Conservation (phyloP, 2,329 filamentous ascomycete species). For the Ophiostoma sp. region DNA sequence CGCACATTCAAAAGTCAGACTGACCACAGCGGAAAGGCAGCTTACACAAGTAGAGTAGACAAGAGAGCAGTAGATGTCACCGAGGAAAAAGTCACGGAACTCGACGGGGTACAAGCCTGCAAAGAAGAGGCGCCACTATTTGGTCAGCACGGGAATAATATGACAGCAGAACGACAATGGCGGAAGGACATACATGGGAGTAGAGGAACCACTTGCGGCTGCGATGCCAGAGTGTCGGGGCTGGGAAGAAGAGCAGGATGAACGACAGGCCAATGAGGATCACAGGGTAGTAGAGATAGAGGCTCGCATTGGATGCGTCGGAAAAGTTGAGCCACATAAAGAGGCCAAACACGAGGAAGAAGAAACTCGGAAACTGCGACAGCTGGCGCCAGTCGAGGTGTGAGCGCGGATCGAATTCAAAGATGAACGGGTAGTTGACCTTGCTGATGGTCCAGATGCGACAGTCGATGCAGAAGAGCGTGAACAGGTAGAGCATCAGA, state of each 20-base stretch:
- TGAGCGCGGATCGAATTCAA: slow-evolving; percentile 86
- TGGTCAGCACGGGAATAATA: slow-evolving; percentile 47
- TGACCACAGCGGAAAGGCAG: slow-evolving; percentile 35
- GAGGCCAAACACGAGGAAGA: slow-evolving; percentile 70
- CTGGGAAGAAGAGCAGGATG: slow-evolving; percentile 68
- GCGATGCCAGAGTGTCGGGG: slow-evolving; percentile 65
- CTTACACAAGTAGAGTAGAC: slow-evolving; percentile 79
- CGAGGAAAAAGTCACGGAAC: slow-evolving; percentile 94
- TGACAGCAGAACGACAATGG: too few relatives aligned
- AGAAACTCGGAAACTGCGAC: slow-evolving; percentile 78
- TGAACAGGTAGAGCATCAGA: slow-evolving; percentile 70
- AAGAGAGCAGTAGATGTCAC: slow-evolving; percentile 94
- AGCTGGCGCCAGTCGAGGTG: slow-evolving; percentile 86
- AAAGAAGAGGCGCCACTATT: slow-evolving; percentile 60
- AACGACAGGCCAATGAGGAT: slow-evolving; percentile 66
- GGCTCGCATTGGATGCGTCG: slow-evolving; percentile 54
- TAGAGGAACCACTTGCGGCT: slow-evolving; percentile 82
- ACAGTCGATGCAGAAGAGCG: slow-evolving; percentile 81
- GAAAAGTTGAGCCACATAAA: slow-evolving; percentile 88
- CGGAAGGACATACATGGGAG: slow-evolving; percentile 62
- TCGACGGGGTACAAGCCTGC: slow-evolving; percentile 84
- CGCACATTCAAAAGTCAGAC: not conserved
- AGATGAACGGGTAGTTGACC: slow-evolving; percentile 95
- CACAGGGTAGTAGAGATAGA: slow-evolving; percentile 84
- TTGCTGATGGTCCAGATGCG: slow-evolving; percentile 75